A percentile compares a stretch with the other conserved stretches of the same genome.
phyloP scores from a whole-genome alignment of 2,329 filamentous ascomycete species.

The Aspergillus cejpii region DNA sequence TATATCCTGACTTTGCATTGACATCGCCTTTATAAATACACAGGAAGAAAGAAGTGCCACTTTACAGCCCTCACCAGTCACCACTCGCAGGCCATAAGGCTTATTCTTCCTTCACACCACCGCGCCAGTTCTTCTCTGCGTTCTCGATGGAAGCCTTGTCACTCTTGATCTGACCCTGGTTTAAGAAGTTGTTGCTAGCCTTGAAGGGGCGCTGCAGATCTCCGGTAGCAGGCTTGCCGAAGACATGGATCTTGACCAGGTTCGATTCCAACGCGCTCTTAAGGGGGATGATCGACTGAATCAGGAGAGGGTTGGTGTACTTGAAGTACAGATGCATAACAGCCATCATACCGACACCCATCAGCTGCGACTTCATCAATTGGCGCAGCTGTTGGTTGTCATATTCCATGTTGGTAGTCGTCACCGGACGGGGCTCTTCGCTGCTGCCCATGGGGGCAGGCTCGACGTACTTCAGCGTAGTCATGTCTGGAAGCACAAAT shows the following conservation, averaged over 20 bases:
- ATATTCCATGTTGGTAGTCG: constrained; percentile 94
- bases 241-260: constrained; percentile 90
- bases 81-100: neutral
- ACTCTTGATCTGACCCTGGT: constrained; percentile 65
- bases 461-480: constrained; percentile 97
- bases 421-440: constrained; percentile 93
- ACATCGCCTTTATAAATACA: constrained; percentile 17
- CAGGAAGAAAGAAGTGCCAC: constrained; percentile 3
- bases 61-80: neutral
- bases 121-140: constrained; percentile 46
- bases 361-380: constrained; percentile 82
- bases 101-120: constrained; percentile 48
- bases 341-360: constrained; percentile 96
- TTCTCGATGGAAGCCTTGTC: constrained; percentile 70
- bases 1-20: constrained; percentile 1
- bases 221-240: constrained; percentile 76
- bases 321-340: constrained; percentile 99
- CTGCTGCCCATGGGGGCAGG: constrained; percentile 85
- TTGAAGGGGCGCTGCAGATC: constrained; percentile 97
- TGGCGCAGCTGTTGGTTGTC: constrained; percentile 77
- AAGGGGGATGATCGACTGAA: constrained; percentile 96
- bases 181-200: constrained; percentile 73
- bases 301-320: constrained; percentile 97
- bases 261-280: constrained; percentile 95
- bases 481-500: constrained; percentile 61